Evolutionary conservation across 306 rosid genomes (phyloP).

Genomic region (Lagenaria siceraria): DNA sequence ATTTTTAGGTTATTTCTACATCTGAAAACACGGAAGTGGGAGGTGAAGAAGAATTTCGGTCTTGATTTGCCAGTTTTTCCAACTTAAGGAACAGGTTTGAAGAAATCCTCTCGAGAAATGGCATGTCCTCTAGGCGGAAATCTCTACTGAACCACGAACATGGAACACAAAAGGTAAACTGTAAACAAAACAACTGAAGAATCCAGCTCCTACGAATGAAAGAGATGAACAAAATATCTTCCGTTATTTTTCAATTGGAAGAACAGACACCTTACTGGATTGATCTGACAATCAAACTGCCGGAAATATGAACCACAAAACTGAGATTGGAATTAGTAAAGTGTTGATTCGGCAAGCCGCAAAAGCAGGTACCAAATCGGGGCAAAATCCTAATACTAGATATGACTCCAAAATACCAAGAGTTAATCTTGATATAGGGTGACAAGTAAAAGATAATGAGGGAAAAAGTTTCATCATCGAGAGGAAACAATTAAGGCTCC

Average conservation of each 20-base stretch:
- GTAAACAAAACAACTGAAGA: not conserved
- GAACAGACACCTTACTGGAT: not conserved
- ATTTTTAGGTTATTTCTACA: not conserved
- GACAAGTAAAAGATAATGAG: not conserved
- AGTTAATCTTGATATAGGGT: not conserved
- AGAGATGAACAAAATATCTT: not conserved
- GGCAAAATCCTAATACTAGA: conserved; percentile 3
- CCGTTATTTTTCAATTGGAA: not conserved
- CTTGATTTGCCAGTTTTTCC: not conserved
- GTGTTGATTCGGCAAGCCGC: not conserved
- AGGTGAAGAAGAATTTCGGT: not conserved
- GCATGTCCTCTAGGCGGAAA: not conserved
- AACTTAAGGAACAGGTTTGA: not conserved
- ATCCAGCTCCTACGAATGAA: not conserved
- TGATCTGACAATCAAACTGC: not conserved
- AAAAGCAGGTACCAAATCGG: not conserved
- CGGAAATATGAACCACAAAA: not conserved
- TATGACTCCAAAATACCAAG: conserved; percentile 3
- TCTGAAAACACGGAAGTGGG: not conserved
- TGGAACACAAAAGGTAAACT: not conserved
- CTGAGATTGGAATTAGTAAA: not conserved
- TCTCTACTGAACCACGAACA: not conserved
- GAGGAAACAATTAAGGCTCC: not conserved
- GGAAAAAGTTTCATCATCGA: not conserved
- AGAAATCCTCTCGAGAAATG: not conserved